A percentile compares a stretch with the other conserved stretches of the same genome.
Conservation (phyloP, 75 land plant genomes). For the Cryptomeria japonica region DNA sequence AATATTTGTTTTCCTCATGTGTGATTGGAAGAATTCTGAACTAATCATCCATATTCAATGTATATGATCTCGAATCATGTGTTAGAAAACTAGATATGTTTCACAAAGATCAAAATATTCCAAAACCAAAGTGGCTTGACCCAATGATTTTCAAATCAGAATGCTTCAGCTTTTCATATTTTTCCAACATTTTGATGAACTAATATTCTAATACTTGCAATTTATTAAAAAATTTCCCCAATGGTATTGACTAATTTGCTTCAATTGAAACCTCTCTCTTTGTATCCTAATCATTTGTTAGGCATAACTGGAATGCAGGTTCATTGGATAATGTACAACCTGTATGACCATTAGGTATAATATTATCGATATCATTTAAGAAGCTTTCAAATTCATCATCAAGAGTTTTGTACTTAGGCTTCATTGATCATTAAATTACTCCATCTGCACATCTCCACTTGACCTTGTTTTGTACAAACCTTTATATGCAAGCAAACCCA, state of each 20-base stretch:
- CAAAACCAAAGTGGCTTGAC: too few species aligned
- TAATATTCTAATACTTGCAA: constrained; percentile 54
- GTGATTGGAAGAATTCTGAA: too few species aligned
- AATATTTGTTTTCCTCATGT: too few species aligned
- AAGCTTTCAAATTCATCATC: background rate
- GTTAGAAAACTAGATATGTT: too few species aligned
- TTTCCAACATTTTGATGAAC: constrained; percentile 42
- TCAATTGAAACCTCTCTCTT: constrained; percentile 22
- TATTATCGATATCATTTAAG: background rate
- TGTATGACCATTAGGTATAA: background rate
- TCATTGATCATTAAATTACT: too few species aligned
- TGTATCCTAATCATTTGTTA: constrained; percentile 49
- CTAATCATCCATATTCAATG: too few species aligned
- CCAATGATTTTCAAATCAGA: too few species aligned
- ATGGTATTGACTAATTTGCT: constrained; percentile 23
- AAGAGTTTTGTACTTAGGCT: too few species aligned
- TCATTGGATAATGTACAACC: constrained; percentile 14
- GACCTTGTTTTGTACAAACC: constrained; percentile 71
- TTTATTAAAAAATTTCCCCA: background rate
- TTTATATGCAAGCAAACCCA: constrained; percentile 77
- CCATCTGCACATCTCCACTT: too few species aligned
- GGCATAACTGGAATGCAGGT: constrained; percentile 32
- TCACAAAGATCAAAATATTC: too few species aligned
- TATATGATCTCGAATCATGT: too few species aligned
- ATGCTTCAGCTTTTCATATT: too few species aligned